Evolutionary conservation across 2,329 filamentous ascomycete genomes (phyloP), one percentile per base, ranked within the genome.

Genomic region (Aspergillus floridensis): DNA sequence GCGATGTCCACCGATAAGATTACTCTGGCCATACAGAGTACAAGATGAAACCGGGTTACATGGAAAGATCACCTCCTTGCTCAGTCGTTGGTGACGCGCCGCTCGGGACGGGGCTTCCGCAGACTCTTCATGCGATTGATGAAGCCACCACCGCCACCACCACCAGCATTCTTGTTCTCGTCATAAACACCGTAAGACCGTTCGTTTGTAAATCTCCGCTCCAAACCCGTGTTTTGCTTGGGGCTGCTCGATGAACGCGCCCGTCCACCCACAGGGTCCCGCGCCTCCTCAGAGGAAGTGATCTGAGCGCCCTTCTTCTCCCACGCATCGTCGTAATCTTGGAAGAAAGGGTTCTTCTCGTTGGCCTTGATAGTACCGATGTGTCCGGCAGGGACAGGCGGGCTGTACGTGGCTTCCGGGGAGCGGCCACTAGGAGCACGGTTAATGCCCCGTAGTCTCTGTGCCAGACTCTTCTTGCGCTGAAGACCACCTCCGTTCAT

Each of bases 401-500:
- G 59, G 24, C 67, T 65, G 59, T 67, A 66, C 8, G 59, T 61
- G 26, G 74, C 78, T 19, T 88, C 86, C 0, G 85, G 82, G 63
- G 82, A 86, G 5, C 89, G 83, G 46, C 86, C 84, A 26, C 85
- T 80, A 24, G 80, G 53, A 86, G 85, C 84, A n/a, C 84, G 84
- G 62, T 87, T 88, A 69, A 96, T 92, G 64, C 91, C 89, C 46
- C 92, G 89, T 73, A 99, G 89, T 58, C 93, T 90, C 73, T 97
- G 92, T 2, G 92, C 95, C 61, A 99, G 82, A 29, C 93, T 97
- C 81, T 97, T 97, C 83, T 97, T 98, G 61, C 95, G 88, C 66
- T 89, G 87, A 47, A 99, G 77, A 5, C 89, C 89, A 8, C 82
- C 81, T 8, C 57, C 58, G 31, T 77, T 76, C 19, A 73, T 61